phyloP scores from a whole-genome alignment of 163 green algal genomes.

The Prototheca cutis region DNA sequence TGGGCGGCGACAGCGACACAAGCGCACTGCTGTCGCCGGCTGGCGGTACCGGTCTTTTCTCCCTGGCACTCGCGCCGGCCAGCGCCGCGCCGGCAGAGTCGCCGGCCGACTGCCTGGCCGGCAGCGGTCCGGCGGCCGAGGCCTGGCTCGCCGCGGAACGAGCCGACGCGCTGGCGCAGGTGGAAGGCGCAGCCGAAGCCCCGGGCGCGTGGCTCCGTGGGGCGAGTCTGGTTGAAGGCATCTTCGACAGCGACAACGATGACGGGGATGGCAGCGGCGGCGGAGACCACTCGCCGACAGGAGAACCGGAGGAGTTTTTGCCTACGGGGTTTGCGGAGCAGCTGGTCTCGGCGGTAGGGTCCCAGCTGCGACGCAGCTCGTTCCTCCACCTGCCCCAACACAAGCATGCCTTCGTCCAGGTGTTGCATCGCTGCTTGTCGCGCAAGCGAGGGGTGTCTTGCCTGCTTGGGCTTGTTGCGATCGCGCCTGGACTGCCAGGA shows the following conservation, averaged over 20 bases:
- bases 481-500: too few species aligned
- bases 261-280: neutral
- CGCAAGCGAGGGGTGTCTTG: too few species aligned
- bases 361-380: neutral
- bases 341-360: neutral
- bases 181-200: constrained; percentile 9
- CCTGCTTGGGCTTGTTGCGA: too few species aligned
- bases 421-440: too few species aligned
- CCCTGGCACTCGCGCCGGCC: too few species aligned
- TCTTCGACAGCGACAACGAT: neutral
- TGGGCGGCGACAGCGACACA: too few species aligned
- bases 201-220: neutral
- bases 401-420: too few species aligned
- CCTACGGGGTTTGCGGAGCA: neutral
- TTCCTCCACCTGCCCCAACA: too few species aligned
- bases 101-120: constrained; percentile 15
- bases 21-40: too few species aligned
- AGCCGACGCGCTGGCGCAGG: constrained; percentile 23
- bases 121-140: constrained; percentile 12
- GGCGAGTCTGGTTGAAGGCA: neutral
- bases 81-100: constrained; percentile 1
- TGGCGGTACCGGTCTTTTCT: too few species aligned
- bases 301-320: neutral
- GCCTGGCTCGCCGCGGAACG: constrained; percentile 34
- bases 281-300: neutral